phyloP scores from a whole-genome alignment of 2,329 filamentous ascomycete genomes.

The Periconia sp. region DNA sequence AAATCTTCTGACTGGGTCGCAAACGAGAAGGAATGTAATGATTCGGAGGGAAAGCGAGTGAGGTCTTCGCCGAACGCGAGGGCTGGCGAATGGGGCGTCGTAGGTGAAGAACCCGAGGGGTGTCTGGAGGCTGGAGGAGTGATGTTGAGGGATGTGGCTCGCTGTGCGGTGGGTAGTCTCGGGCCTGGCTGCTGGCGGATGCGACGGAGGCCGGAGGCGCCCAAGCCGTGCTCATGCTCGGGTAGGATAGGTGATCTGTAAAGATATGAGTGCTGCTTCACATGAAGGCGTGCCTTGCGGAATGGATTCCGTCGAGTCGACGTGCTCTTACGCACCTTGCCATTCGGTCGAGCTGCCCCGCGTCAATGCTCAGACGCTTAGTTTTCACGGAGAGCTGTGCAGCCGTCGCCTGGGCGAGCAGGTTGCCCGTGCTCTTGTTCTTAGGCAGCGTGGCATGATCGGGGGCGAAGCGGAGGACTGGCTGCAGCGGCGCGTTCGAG shows the following conservation, averaged over 20 bases:
- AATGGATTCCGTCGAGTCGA: slow-evolving; percentile 11
- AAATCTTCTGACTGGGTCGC: slow-evolving; percentile 93
- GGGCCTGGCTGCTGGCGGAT: slow-evolving; percentile 85
- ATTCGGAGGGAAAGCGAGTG: slow-evolving; percentile 90
- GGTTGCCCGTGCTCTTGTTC: slow-evolving; percentile 57
- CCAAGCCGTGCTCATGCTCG: slow-evolving; percentile 87
- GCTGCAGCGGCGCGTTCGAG: slow-evolving; percentile 28
- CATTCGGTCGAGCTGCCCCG: slow-evolving; percentile 70
- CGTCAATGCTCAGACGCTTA: slow-evolving; percentile 78
- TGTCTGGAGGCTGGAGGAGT: slow-evolving; percentile 62
- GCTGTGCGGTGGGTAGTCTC: slow-evolving; percentile 66
- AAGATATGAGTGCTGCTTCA: slow-evolving; percentile 10
- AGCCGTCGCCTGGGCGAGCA: slow-evolving; percentile 45
- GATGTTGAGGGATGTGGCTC: slow-evolving; percentile 74
- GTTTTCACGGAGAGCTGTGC: slow-evolving; percentile 58
- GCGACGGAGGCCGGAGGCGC: slow-evolving; percentile 84
- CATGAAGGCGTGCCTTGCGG: too few species aligned
- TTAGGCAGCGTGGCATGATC: slow-evolving; percentile 51
- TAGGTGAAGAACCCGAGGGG: slow-evolving; percentile 58
- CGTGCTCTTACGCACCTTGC: slow-evolving; percentile 67
- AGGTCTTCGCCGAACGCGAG: slow-evolving; percentile 83
- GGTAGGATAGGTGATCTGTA: slow-evolving; percentile 78
- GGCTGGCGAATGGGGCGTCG: slow-evolving; percentile 71
- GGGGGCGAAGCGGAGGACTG: slow-evolving; percentile 23
- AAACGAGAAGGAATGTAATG: slow-evolving; percentile 97